A percentile compares a stretch with the other conserved stretches of the same genome.
Conservation (phyloP, 2,329 filamentous ascomycete genomes). For the Penicillium occitanis region DNA sequence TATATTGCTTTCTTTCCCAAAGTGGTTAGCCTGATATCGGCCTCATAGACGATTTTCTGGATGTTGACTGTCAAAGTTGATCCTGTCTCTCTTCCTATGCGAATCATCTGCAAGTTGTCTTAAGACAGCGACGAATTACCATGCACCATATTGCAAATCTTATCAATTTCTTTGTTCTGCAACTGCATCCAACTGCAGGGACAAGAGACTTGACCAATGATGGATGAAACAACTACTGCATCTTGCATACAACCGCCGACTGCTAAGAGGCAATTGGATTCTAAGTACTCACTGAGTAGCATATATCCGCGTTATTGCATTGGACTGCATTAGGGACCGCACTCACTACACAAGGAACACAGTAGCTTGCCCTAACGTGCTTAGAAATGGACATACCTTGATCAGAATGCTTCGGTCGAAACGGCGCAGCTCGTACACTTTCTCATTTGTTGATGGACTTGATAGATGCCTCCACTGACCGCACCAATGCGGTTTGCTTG, state of each 20-base stretch:
- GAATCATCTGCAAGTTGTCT: background rate
- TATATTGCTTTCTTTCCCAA: conserved; percentile 14
- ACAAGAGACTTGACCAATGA: background rate
- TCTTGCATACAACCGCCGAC: background rate
- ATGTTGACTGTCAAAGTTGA: background rate
- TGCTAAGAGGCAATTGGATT: background rate
- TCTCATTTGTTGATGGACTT: background rate
- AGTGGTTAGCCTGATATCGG: background rate
- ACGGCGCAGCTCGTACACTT: background rate
- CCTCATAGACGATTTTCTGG: background rate
- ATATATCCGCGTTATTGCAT: background rate
- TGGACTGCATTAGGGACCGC: background rate
- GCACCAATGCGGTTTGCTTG: background rate
- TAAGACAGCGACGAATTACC: background rate
- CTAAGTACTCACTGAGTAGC: background rate
- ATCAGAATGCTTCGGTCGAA: background rate
- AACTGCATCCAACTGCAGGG: background rate
- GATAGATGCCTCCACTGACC: background rate
- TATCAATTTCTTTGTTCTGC: background rate
- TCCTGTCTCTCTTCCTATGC: background rate
- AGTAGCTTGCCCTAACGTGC: background rate
- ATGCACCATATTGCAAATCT: background rate
- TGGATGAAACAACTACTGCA: background rate
- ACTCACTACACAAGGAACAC: background rate
- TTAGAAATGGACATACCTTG: background rate